Evolutionary conservation across 2,329 filamentous ascomycete species (phyloP).

Genomic region (Aspergillus unguis): DNA sequence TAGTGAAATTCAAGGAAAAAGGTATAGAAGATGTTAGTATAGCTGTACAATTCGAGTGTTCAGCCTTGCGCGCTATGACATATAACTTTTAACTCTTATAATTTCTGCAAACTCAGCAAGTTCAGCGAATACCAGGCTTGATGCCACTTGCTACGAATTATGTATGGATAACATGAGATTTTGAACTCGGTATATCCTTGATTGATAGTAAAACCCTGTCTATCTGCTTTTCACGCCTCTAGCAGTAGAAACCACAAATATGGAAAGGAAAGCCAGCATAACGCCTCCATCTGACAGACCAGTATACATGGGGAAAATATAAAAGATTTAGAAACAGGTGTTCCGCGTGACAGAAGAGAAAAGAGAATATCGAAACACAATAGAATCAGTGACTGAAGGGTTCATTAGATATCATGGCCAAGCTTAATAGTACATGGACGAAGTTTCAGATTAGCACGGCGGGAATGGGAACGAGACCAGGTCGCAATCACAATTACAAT

Average conservation of each 20-base stretch:
- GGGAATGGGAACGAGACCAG: neutral
- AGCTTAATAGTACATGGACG: constrained; percentile 20
- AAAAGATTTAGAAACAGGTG: constrained; percentile 1
- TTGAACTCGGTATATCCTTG: neutral
- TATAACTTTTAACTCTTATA: too few relatives aligned
- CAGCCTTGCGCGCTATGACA: too few relatives aligned
- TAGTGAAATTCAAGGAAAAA: neutral
- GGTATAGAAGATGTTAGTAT: neutral
- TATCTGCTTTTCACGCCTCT: neutral
- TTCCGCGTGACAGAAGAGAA: neutral
- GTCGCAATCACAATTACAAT: neutral
- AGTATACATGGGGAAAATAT: constrained; percentile 10
- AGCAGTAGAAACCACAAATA: constrained; percentile 6
- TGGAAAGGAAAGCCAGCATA: neutral
- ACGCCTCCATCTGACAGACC: constrained; percentile 1
- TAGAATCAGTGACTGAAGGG: constrained; percentile 16
- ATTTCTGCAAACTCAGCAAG: neutral
- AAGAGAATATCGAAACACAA: neutral
- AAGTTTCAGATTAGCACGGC: constrained; percentile 12
- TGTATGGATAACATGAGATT: neutral
- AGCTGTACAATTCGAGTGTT: neutral
- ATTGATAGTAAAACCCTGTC: neutral
- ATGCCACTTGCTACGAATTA: neutral
- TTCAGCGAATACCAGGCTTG: neutral
- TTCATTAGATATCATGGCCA: constrained; percentile 27